Conservation (phyloP, 2,329 filamentous ascomycete species). For the Arthroderma uncinatum region DNA sequence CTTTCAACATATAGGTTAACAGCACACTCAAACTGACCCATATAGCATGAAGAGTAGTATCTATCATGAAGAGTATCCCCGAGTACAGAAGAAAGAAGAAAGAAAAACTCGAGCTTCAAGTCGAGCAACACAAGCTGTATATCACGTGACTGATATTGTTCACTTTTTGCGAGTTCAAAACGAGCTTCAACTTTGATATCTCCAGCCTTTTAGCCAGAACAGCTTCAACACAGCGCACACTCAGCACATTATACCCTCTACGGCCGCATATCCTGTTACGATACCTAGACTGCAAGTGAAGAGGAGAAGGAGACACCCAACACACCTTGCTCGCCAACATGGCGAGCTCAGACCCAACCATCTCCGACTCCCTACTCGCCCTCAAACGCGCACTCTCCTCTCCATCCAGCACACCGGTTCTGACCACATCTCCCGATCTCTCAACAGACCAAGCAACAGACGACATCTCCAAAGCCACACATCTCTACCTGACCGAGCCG, state of each 20-base stretch:
- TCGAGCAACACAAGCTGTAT: background rate
- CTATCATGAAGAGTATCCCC: too few species aligned
- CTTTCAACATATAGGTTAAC: too few species aligned
- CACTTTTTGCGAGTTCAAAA: too few species aligned
- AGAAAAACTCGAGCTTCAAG: background rate
- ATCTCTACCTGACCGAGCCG: constrained; percentile 60
- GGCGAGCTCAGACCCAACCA: constrained; percentile 33
- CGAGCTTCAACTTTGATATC: too few species aligned
- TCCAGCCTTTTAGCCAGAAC: constrained; percentile 13
- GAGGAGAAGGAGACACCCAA: background rate
- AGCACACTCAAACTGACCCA: too few species aligned
- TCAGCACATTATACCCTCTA: background rate
- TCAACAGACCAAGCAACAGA: constrained; percentile 49
- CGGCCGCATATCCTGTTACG: background rate
- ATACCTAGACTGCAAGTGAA: background rate
- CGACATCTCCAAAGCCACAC: constrained; percentile 62
- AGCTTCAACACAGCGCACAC: constrained; percentile 15
- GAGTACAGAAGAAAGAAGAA: background rate
- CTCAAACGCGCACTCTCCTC: constrained; percentile 70
- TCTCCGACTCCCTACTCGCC: constrained; percentile 66
- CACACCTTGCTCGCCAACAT: constrained; percentile 4
- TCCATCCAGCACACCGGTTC: constrained; percentile 55
- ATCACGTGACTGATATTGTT: background rate
- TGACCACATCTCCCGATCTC: constrained; percentile 57
- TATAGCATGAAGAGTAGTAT: too few species aligned